phyloP scores from a whole-genome alignment of 129 eudicot species.

The Silybum marianum region DNA sequence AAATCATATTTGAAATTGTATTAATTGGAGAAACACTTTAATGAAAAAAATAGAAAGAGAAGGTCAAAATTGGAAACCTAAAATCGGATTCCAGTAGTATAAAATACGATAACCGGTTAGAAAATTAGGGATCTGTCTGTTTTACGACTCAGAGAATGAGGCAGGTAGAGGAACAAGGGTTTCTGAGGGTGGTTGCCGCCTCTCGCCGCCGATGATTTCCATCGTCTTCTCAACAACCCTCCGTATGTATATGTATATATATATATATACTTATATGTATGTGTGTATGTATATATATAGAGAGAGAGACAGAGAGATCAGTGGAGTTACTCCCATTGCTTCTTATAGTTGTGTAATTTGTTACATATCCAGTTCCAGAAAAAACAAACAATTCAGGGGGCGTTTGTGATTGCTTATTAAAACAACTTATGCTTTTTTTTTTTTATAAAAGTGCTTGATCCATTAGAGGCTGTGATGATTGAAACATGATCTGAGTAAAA shows the following conservation, averaged over 20 bases:
- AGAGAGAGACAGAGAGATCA: not conserved
- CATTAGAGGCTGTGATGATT: slow-evolving; percentile 19
- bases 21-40: too few species aligned
- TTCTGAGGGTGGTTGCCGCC: slow-evolving; percentile 36
- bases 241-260: not conserved
- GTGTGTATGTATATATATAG: not conserved
- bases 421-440: too few species aligned
- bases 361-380: too few species aligned
- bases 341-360: not conserved
- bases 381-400: not conserved
- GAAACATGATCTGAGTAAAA: not conserved
- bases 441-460: not conserved
- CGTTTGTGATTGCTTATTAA: not conserved
- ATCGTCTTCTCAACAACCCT: slow-evolving; percentile 28
- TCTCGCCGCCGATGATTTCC: slow-evolving; percentile 22
- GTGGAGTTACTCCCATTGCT: slow-evolving; percentile 1
- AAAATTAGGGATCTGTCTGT: slow-evolving; percentile 19
- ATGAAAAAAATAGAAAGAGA: not conserved
- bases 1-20: too few species aligned
- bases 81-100: not conserved
- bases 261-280: not conserved
- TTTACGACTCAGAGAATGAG: slow-evolving; percentile 34
- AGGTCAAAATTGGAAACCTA: not conserved
- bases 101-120: not conserved
- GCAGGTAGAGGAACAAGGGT: slow-evolving; percentile 28